phyloP scores from a whole-genome alignment of 2,329 filamentous ascomycete genomes.

The Epichloe bromicola region DNA sequence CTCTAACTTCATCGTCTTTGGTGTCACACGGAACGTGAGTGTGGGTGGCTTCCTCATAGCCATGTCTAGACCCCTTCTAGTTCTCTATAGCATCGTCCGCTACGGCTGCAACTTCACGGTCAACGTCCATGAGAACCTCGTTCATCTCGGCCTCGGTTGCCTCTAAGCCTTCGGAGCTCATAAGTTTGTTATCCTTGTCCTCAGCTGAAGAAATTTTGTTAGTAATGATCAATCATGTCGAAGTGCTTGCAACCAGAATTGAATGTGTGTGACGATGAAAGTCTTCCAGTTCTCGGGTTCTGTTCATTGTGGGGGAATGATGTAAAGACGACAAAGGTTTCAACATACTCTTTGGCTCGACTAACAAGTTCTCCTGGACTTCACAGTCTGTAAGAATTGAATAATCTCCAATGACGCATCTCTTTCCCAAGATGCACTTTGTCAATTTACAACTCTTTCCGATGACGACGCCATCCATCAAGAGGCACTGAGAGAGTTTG shows the following conservation, averaged over 20 bases:
- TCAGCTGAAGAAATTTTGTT: conserved; percentile 33
- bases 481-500: conserved; percentile 70
- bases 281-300: background rate
- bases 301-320: background rate
- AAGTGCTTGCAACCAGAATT: background rate
- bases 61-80: background rate
- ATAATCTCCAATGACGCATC: conserved; percentile 72
- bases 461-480: conserved; percentile 86
- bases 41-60: too few relatives aligned
- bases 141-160: conserved; percentile 50
- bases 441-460: conserved; percentile 76
- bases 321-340: background rate
- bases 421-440: conserved; percentile 72
- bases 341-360: conserved; percentile 61
- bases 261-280: background rate
- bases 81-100: conserved; percentile 9
- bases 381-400: conserved; percentile 78
- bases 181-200: conserved; percentile 54
- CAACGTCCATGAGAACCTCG: conserved; percentile 33
- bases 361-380: conserved; percentile 77
- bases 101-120: conserved; percentile 21
- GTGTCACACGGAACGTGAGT: too few relatives aligned
- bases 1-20: too few relatives aligned
- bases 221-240: background rate
- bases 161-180: conserved; percentile 54